Conservation (phyloP, 1,284 basidiomycete species). For the Rhodotorula sp. region DNA sequence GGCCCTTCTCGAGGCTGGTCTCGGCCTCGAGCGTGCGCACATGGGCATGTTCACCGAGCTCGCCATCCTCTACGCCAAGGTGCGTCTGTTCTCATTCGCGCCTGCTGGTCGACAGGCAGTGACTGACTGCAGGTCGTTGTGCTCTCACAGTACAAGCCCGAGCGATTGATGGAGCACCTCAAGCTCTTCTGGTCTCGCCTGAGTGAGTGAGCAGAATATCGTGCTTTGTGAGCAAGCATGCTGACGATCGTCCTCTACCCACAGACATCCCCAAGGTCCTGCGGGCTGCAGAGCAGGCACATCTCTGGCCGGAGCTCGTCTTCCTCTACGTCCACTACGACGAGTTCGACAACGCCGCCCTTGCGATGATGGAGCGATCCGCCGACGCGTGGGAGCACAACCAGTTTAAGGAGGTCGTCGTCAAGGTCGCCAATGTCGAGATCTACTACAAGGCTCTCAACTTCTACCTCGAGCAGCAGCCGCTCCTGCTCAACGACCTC, state of each 20-base stretch:
- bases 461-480: slow-evolving; percentile 91
- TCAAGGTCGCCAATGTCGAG: slow-evolving; percentile 95
- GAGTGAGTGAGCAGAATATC: slow-evolving; percentile 65
- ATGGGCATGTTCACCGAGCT: slow-evolving; percentile 85
- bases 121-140: background rate
- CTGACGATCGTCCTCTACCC: background rate
- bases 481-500: slow-evolving; percentile 87
- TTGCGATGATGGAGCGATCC: slow-evolving; percentile 97
- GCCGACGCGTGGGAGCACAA: slow-evolving; percentile 98
- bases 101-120: background rate
- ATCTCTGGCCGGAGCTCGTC: slow-evolving; percentile 96
- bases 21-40: slow-evolving; percentile 93
- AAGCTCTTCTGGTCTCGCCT: slow-evolving; percentile 96
- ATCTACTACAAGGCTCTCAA: slow-evolving; percentile 84
- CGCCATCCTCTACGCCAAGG: slow-evolving; percentile 87
- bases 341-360: slow-evolving; percentile 79
- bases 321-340: slow-evolving; percentile 99
- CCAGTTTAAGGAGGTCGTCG: slow-evolving; percentile 94
- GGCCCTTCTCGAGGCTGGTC: slow-evolving; percentile 83
- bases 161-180: slow-evolving; percentile 98
- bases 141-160: slow-evolving; percentile 69
- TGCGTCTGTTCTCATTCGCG: background rate
- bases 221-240: background rate
- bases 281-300: slow-evolving; percentile 90
- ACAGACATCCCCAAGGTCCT: slow-evolving; percentile 64